Evolutionary conservation across 257 asterid species (phyloP), one percentile per base, ranked within the genome.

Genomic region (Thymus quinquecostatus): DNA sequence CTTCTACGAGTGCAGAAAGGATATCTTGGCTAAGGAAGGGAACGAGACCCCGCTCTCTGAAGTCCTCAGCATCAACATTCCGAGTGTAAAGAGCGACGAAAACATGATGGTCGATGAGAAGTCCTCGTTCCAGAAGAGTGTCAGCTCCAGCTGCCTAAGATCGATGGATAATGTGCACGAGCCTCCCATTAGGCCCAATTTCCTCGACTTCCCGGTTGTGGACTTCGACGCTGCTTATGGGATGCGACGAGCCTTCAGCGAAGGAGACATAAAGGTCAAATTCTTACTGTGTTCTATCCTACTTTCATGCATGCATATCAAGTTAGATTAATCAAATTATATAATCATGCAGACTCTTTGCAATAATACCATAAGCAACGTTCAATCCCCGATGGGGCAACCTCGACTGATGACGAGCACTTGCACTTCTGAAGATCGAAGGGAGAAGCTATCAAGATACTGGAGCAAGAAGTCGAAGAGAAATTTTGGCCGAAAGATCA

Each of bases 161-260:
- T 81, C 95, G 0, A 82, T 87, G 92, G 96, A 84, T 45, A 71
- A 78, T 77, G 44, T 74, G 12, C 80, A 73, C 1, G 96, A 86
- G 69, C 82, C 84, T 69, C 80, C 80, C 2, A 30, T 75, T 71
- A 83, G 83, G 84, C 96, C 92, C 1, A 86, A 80, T 81, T 91
- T 94, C 81, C 96, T 94, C 10, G 94, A 91, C 78, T 88, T 82
- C 67, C 87, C 91, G 0, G 88, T 71, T 48, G 21, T 89, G 84
- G 92, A 88, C 83, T 87, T 93, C 12, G 89, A 87, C 10, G 79
- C 87, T 54, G 92, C 74, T 61, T 81, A 86, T 75, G 91, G 92
- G 71, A 89, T 91, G 92, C 87, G 98, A 54, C 85, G 98, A 78
- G 88, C 98, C 5, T 89, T 72, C 75, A 94, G 98, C 53, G 98